Percentiles rank a stretch among this genome's conserved stretches.
Evolutionary conservation across 257 asterid species (phyloP).

Genomic region (Solanum rostratum): DNA sequence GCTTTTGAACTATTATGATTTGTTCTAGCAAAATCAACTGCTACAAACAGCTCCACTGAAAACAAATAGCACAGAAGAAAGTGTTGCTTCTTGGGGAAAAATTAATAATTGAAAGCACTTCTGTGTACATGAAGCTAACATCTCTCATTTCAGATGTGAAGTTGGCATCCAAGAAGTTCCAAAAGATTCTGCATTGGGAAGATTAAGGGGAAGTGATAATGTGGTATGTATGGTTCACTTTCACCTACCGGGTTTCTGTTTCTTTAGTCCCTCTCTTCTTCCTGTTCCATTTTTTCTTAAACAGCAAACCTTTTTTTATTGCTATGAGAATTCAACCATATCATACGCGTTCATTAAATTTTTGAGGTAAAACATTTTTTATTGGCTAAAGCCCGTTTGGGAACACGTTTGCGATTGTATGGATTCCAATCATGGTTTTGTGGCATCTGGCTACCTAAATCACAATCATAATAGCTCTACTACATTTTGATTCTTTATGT

Average conservation of each 20-base stretch:
- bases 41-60: background rate
- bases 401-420: too few species aligned
- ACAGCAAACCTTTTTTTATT: too few species aligned
- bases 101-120: background rate
- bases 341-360: background rate
- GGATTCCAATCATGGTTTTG: too few species aligned
- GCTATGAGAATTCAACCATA: background rate
- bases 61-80: background rate
- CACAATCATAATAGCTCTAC: too few species aligned
- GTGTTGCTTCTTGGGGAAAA: background rate
- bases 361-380: background rate
- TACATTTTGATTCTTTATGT: too few species aligned
- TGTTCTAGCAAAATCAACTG: background rate
- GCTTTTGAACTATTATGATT: background rate
- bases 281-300: background rate
- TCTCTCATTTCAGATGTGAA: conserved; percentile 46
- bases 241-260: background rate
- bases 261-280: background rate
- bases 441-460: too few species aligned
- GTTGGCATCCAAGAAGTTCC: conserved; percentile 89
- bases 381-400: background rate
- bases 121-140: background rate
- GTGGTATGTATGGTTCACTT: conserved; percentile 38
- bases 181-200: conserved; percentile 74
- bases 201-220: conserved; percentile 88